These are phyloP conservation scores for Asterophora lycoperdoides DNA, from an alignment of 768 basidiomycete species.

Conservation along the genomic window DNA sequence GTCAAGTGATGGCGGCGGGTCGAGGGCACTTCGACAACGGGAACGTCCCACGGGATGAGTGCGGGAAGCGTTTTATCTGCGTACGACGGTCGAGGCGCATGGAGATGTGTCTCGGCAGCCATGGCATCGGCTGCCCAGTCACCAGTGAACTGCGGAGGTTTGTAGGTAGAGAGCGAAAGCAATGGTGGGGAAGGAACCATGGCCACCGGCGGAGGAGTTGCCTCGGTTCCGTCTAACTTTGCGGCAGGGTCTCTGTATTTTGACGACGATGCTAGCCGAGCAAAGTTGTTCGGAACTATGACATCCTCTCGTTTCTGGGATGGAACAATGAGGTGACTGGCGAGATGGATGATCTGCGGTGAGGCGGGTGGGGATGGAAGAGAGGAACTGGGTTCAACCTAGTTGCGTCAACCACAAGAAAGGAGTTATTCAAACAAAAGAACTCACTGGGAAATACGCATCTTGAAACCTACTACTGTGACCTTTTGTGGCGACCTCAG, in stretches of 20 bases:
- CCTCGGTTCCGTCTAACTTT: not conserved
- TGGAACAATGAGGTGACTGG: not conserved
- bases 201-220: not conserved
- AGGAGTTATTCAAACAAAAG: not conserved
- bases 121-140: conserved; percentile 15
- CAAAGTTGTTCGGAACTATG: not conserved
- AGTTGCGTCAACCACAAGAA: not conserved
- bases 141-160: conserved; percentile 9
- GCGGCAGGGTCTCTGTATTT: not conserved
- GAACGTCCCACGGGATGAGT: not conserved
- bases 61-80: not conserved
- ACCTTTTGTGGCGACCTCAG: not conserved
- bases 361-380: not conserved
- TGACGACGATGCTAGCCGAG: not conserved
- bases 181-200: not conserved
- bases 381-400: not conserved
- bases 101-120: not conserved
- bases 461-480: not conserved
- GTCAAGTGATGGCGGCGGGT: not conserved
- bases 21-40: not conserved
- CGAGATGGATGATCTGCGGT: not conserved
- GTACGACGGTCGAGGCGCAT: not conserved
- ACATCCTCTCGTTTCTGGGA: not conserved
- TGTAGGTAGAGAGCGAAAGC: not conserved
- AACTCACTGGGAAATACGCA: not conserved